Base-by-base conservation (phyloP, 2,329 filamentous ascomycete species). In the Endothia cerciana region DNA sequence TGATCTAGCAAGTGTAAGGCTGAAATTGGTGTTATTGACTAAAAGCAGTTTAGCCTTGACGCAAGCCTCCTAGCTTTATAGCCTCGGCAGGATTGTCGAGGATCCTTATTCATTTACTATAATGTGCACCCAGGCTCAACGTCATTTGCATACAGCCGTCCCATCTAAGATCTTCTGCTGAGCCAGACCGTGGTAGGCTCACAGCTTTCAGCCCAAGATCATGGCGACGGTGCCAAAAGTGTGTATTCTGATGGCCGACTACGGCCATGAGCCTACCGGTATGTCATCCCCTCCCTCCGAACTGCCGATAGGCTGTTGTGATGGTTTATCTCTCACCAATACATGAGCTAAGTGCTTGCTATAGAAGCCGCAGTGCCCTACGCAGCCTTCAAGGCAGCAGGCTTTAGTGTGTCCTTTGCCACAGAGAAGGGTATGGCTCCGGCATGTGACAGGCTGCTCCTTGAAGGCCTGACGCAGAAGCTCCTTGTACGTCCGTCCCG, bases 221-320 rank as follows among this genome's bases (percentile, higher is more conserved):
- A 40, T 40, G 33, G 22, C n/a, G 0, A 25, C 36, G 15, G 19
- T 15, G 1, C 30, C 2, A 5, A 58, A 58, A 25, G 57, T 45
- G 10, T 59, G 57, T 33, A 79, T 85, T 53, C 70, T 83, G 62
- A 85, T 85, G 82, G 79, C 83, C 51, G 83, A 86, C 70, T 85
- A 85, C 68, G 83, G 83, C 53, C 82, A 85, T 70, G 83, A 86
- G 69, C 84, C 83, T 2, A 85, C 83, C 55, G 82, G 83, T 85
- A 69, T 47, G 69, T 38, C 55, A 49, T 6, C 33, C 33, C n/a
- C 56, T 45, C 40, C 36, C 15, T 19, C 15, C 22, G 10, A 11
- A 22, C 4, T 3, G 8, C 19, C 1, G 10, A 3, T 38, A n/a
- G n/a, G n/a, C n/a, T n/a, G 4, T 2, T 3, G 19, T n/a, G 4